Evolutionary conservation across 257 asterid genomes (phyloP).

Genomic region (Nyctanthes arbortristis): DNA sequence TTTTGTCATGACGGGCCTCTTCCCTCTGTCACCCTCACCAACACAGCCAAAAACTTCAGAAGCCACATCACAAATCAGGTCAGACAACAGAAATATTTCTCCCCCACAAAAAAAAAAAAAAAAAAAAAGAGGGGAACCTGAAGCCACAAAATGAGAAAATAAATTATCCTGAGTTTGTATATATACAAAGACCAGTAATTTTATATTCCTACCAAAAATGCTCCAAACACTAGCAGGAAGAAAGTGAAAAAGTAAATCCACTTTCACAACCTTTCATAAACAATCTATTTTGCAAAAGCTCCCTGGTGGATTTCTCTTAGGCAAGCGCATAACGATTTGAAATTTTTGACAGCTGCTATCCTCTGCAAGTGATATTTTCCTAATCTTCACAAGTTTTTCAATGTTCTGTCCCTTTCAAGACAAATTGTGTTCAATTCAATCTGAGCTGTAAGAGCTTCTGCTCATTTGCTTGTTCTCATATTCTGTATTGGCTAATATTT

Average conservation of each 20-base stretch:
- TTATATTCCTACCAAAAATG: neutral
- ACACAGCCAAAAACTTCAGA: conserved; percentile 76
- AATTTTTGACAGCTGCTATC: neutral
- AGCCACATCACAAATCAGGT: conserved; percentile 24
- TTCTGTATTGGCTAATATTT: neutral
- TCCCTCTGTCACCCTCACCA: conserved; percentile 88
- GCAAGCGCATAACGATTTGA: neutral
- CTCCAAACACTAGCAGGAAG: neutral
- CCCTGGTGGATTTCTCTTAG: neutral
- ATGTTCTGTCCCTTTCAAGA: neutral
- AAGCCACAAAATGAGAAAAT: neutral
- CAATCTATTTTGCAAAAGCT: neutral
- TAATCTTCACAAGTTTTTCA: neutral
- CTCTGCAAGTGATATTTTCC: neutral
- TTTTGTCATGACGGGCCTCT: conserved; percentile 93
- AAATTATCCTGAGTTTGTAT: conserved; percentile 5
- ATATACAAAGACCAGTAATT: neutral
- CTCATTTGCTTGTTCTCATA: neutral
- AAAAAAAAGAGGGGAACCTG: no score
- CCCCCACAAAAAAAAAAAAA: no score
- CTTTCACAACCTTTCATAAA: neutral
- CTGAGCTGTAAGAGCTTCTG: neutral
- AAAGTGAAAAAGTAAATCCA: neutral
- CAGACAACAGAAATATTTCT: conserved; percentile 23
- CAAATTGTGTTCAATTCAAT: no score